Percentiles rank a stretch among this genome's conserved stretches.
Evolutionary conservation across 257 asterid genomes (phyloP).

Genomic region (Striga asiatica): DNA sequence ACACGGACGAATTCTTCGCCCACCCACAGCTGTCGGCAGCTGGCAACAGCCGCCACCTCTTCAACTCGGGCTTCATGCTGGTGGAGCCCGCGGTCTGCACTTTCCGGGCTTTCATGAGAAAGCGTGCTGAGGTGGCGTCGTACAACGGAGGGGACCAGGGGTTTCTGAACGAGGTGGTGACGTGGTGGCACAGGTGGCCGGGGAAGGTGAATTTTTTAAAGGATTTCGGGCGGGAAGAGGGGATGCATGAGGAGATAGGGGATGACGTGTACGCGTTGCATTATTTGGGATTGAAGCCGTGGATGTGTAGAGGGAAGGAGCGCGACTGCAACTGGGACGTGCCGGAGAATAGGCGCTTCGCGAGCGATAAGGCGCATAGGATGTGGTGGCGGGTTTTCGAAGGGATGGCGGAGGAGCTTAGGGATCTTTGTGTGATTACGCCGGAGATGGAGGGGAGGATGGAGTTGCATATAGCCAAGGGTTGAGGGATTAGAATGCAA

Average conservation of each 20-base stretch:
- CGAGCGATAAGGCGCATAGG: constrained; percentile 39
- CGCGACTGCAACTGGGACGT: constrained; percentile 55
- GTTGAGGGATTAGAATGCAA: too few species aligned
- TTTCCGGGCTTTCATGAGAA: constrained; percentile 31
- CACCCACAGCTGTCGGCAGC: constrained; percentile 48
- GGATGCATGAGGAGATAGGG: constrained; percentile 10
- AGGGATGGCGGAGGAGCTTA: constrained; percentile 29
- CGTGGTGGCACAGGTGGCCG: constrained; percentile 61
- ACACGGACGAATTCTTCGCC: constrained; percentile 33
- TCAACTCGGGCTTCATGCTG: constrained; percentile 55
- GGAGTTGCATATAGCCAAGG: neutral
- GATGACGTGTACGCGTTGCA: constrained; percentile 27
- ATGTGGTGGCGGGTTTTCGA: constrained; percentile 43
- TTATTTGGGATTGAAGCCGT: constrained; percentile 55
- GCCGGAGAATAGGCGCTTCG: constrained; percentile 21
- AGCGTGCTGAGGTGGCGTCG: constrained; percentile 20
- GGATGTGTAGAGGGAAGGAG: constrained; percentile 36
- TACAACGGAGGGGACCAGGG: constrained; percentile 75
- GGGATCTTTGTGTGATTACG: constrained; percentile 26
- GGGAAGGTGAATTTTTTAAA: constrained; percentile 31
- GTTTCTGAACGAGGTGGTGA: constrained; percentile 41
- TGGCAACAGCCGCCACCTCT: constrained; percentile 24
- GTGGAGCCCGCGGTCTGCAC: constrained; percentile 53
- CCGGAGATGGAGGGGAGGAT: constrained; percentile 28
- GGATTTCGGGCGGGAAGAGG: constrained; percentile 12